Evolutionary conservation across 345 rosid species (phyloP).

Genomic region (Aegle marmelos): DNA sequence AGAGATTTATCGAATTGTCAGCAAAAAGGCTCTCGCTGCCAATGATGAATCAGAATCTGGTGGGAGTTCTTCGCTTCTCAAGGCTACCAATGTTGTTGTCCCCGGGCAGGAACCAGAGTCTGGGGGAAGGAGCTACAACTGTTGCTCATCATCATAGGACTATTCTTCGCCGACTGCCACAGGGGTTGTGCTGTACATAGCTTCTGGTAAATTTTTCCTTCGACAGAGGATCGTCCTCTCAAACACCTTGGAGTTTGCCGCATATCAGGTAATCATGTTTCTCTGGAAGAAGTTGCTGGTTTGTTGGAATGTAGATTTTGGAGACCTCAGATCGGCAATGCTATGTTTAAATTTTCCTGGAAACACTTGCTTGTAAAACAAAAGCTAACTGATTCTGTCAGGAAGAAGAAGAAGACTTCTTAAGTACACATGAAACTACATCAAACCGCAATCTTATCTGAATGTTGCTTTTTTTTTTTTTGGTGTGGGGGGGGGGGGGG

Average conservation of each 20-base stretch:
- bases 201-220: constrained; percentile 9
- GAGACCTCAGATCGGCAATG: not conserved
- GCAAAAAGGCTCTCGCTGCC: constrained; percentile 51
- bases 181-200: constrained; percentile 1
- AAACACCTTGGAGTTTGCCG: not conserved
- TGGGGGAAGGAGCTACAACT: constrained; percentile 22
- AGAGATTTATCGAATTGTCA: constrained; percentile 51
- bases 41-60: constrained; percentile 47
- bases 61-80: constrained; percentile 48
- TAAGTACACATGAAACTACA: not conserved
- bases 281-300: constrained; percentile 3
- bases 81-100: constrained; percentile 41
- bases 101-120: constrained; percentile 36
- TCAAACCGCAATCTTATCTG: not conserved
- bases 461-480: not conserved
- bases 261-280: constrained; percentile 5
- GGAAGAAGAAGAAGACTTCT: not conserved
- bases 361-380: constrained; percentile 5
- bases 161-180: not conserved
- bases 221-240: not conserved
- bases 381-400: not conserved
- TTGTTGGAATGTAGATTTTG: not conserved
- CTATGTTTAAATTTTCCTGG: not conserved
- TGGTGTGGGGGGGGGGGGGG: too few relatives aligned
- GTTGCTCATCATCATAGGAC: constrained; percentile 37